Evolutionary conservation across 202 grass and related monocot species (phyloP).

Genomic region (Panicum hallii): DNA sequence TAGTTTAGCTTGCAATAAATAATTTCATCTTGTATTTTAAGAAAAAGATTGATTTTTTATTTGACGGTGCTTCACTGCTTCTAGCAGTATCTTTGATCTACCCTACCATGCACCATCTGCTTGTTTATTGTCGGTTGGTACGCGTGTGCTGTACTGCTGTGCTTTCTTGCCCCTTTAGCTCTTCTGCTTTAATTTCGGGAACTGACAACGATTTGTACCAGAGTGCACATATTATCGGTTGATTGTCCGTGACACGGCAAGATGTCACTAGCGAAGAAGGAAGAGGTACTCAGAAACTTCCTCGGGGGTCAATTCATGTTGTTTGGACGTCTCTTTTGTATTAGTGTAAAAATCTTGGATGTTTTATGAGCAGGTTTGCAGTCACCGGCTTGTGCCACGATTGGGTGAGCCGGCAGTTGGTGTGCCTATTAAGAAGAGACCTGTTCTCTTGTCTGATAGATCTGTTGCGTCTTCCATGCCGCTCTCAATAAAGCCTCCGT

Average conservation of each 20-base stretch:
- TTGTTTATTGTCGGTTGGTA: constrained; percentile 22
- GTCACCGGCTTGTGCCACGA: constrained; percentile 28
- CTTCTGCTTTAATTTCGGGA: constrained; percentile 27
- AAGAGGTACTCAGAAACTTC: constrained; percentile 55
- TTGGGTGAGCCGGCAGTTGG: constrained; percentile 48
- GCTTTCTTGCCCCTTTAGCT: constrained; percentile 24
- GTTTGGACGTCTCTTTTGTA: constrained; percentile 27
- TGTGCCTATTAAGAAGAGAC: constrained; percentile 94
- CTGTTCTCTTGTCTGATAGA: constrained; percentile 47
- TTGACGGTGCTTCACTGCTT: neutral
- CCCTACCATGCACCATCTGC: neutral
- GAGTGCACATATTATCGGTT: constrained; percentile 17
- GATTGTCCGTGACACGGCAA: constrained; percentile 23
- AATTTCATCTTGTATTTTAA: neutral
- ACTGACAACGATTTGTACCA: constrained; percentile 55
- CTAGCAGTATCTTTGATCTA: constrained; percentile 34
- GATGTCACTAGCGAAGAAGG: constrained; percentile 59
- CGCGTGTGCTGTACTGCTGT: neutral
- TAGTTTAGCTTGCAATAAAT: neutral
- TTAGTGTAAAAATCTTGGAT: constrained; percentile 12
- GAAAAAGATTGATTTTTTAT: neutral
- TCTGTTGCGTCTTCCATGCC: constrained; percentile 19
- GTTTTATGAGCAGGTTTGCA: constrained; percentile 54
- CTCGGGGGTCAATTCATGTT: constrained; percentile 25
- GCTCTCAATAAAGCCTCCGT: constrained; percentile 35